Evolutionary conservation across 495 filamentous ascomycete species (phyloP), one percentile per base, ranked within the genome.

Genomic region (Penicillium pulvis): DNA sequence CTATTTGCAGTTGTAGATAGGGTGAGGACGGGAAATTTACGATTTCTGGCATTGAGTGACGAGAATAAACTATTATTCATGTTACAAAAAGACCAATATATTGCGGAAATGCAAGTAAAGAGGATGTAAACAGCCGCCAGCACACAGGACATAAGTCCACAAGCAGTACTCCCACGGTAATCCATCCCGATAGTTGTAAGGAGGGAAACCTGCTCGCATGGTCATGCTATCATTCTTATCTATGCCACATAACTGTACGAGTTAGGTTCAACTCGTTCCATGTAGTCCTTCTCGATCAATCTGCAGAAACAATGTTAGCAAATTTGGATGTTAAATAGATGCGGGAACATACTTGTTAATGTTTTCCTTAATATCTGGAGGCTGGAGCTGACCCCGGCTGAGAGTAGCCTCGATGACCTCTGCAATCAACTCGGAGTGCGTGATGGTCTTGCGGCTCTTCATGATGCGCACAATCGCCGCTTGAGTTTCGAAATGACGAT

Each of bases 391-490:
- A 2, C 94, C 94, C 42, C 95, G 81, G 43, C 77, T 87, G 76
- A 85, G 91, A 16, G 94, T 98, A 63, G 91, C 90, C 59, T 86
- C 88, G 67, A 98, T 96, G 3, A 93, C 90, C 75, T 96, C 90
- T 11, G 84, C 81, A 11, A 98, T 87, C 26, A 99, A 73, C 70
- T 94, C 90, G 33, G 80, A 68, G 70, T 97, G 92, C 24, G 79
- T 84, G 72, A 98, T 91, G n/a, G 69, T 84, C 82, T 97, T 95
- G 60, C 90, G 77, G 61, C 85, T 87, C 87, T 99, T 99, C 92
- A 99, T 92, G 63, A 99, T 96, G 14, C 94, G 79, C 59, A 97
- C 94, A 60, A 99, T 93, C 1, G 95, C 95, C 14, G 94, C 95
- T 71, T 99, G 95, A 0, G 91, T 96, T 79, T 99, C 94, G 61